A percentile compares a stretch with the other conserved stretches of the same genome.
Conservation (phyloP, 208 protist genomes). For the Tritrichomonas musculus region DNA sequence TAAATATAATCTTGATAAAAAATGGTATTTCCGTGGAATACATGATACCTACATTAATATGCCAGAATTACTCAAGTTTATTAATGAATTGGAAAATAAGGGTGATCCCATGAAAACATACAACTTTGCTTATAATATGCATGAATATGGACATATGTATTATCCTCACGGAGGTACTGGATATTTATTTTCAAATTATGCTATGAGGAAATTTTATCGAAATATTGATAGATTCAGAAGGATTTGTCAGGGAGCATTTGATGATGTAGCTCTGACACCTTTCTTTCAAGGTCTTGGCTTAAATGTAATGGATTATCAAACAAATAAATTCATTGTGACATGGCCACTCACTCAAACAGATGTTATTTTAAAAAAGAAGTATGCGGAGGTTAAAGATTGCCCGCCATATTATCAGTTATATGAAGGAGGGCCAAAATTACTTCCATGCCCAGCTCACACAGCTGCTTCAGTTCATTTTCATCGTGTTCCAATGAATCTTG, state of each 20-base stretch:
- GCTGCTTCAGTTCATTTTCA: constrained; percentile 24
- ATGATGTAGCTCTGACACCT: constrained; percentile 3
- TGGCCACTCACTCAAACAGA: background rate
- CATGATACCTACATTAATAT: constrained; percentile 23
- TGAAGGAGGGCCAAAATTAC: background rate
- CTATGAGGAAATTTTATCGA: background rate
- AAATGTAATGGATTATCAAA: background rate
- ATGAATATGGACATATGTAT: background rate
- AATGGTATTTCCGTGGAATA: background rate
- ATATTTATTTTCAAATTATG: background rate
- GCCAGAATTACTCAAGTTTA: background rate
- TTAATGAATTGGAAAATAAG: background rate
- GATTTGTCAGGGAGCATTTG: background rate
- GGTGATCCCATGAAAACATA: background rate
- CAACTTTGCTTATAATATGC: background rate
- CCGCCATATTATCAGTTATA: background rate
- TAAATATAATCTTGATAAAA: background rate
- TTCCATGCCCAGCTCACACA: background rate
- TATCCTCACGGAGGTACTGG: constrained; percentile 22
- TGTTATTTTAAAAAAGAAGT: background rate
- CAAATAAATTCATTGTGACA: background rate
- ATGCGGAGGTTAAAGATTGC: background rate
- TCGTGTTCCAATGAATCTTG: background rate
- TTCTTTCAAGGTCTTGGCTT: background rate
- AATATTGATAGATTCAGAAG: background rate